phyloP scores from a whole-genome alignment of 345 rosid species.

The Rubroshorea leprosula region DNA sequence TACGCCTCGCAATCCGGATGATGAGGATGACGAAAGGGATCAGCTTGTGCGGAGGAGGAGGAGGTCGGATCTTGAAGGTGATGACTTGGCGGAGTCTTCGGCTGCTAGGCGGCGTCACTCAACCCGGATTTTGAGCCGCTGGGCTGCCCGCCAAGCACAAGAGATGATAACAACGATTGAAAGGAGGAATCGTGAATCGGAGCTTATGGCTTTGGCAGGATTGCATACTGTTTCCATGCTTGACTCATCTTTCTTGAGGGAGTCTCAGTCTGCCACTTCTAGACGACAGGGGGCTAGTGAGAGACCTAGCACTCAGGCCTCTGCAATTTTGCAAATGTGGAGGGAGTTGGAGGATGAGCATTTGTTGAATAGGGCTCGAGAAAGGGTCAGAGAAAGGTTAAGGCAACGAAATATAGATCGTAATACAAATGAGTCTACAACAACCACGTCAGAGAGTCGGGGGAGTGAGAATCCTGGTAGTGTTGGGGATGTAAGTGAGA shows the following conservation, averaged over 20 bases:
- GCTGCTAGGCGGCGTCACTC: conserved; percentile 89
- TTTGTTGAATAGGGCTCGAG: conserved; percentile 75
- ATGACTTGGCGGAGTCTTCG: conserved; percentile 88
- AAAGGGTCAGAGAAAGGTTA: conserved; percentile 72
- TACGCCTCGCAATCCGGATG: conserved; percentile 56
- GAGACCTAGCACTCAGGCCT: conserved; percentile 83
- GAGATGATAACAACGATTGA: conserved; percentile 97
- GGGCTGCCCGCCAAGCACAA: conserved; percentile 99
- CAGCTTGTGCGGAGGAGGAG: conserved; percentile 79
- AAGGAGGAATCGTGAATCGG: conserved; percentile 93
- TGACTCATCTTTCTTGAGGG: conserved; percentile 89
- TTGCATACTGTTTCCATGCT: conserved; percentile 95
- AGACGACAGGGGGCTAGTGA: conserved; percentile 79
- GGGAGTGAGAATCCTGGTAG: conserved; percentile 70
- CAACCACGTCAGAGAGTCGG: conserved; percentile 46
- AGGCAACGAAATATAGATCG: conserved; percentile 68
- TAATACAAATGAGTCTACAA: conserved; percentile 40
- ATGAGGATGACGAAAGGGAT: conserved; percentile 74
- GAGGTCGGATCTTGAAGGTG: conserved; percentile 85
- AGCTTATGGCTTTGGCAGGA: conserved; percentile 92
- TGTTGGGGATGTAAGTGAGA: conserved; percentile 64
- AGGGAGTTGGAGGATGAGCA: conserved; percentile 99
- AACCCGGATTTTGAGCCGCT: conserved; percentile 64
- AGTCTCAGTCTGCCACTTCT: conserved; percentile 68
- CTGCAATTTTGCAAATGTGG: conserved; percentile 95